Base-by-base conservation (phyloP, 2,329 filamentous ascomycete genomes). In the Lomentospora prolificans region DNA sequence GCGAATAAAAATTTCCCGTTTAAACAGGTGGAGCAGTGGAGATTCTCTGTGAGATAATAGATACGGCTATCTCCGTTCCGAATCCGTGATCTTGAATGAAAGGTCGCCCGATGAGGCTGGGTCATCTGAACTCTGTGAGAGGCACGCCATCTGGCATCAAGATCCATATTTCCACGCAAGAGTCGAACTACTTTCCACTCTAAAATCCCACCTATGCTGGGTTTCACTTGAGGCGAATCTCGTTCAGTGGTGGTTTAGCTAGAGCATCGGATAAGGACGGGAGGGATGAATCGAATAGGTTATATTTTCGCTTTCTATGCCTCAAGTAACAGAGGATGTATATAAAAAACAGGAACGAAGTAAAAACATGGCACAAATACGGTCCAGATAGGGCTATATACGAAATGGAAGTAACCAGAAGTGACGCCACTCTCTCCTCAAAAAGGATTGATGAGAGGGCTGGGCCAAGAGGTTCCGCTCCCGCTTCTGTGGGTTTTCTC, bases 281-380 rank as follows among this genome's bases (percentile, higher is more conserved):
- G 12, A 33, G 6, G 30, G 30, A 12, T 7, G 12, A 12, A 33
- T 33, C 30, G 12, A 12, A 33, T 33, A 7, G 30, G 30, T 7
- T 33, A 33, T 33, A 33, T 44, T 54, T 53, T 24, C 39, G 52
- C 39, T 54, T 39, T 54, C 36, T 48, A 54, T 54, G 52, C 52
- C 46, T 24, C 8, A 41, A 22, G 22, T 53, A 24, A 41, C 22
- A 44, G 27, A 25, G 36, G 9, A 30, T n/a, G n/a, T n/a, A 44
- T 2, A 30, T 51, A 27, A 30, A 10, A 17, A 46, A 9, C 10
- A 30, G 30, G 24, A 41, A 41, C 4, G 9, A 46, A 28, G 25
- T 39, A 36, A 19, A 22, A 24, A 48, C n/a, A 51, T 25, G 22
- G 44, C 22, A 19, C 44, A 48, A 48, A 48, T 48, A 48, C 44